A percentile compares a stretch with the other conserved stretches of the same genome.
Evolutionary conservation across 371 early-diverging fungal genomes (phyloP).

Genomic region (Rhizopus delemar): DNA sequence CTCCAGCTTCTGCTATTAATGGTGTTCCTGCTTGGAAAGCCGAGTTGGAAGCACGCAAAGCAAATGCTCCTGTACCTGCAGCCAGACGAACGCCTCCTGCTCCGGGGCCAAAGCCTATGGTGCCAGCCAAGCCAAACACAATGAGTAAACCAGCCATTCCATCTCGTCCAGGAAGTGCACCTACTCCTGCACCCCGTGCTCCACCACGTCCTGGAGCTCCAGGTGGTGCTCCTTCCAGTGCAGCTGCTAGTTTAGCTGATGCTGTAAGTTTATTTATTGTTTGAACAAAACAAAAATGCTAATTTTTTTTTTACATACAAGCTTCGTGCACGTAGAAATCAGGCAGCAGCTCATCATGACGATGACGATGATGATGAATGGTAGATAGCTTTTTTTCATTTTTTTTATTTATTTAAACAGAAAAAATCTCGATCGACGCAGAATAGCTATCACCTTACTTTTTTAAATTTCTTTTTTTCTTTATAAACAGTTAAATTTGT

Average conservation of each 20-base stretch:
- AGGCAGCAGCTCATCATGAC: slow-evolving; percentile 21
- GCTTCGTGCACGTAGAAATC: slow-evolving; percentile 34
- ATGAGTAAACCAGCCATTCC: slow-evolving; percentile 51
- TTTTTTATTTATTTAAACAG: not conserved
- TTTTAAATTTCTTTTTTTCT: not conserved
- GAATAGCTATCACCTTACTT: no score
- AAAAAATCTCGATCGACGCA: no score
- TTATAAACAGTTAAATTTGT: not conserved
- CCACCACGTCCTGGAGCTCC: slow-evolving; percentile 46
- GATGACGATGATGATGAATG: slow-evolving; percentile 26
- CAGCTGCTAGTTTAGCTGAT: slow-evolving; percentile 49
- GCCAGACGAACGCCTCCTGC: slow-evolving; percentile 51
- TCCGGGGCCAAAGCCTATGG: slow-evolving; percentile 49
- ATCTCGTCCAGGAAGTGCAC: slow-evolving; percentile 44
- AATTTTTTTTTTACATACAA: slow-evolving; percentile 4
- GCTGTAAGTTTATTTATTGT: slow-evolving; percentile 38
- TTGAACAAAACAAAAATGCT: not conserved
- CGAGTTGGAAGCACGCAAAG: slow-evolving; percentile 55
- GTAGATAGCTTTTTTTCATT: slow-evolving; percentile 2
- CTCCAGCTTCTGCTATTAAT: slow-evolving; percentile 5
- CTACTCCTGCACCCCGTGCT: slow-evolving; percentile 43
- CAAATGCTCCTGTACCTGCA: slow-evolving; percentile 50
- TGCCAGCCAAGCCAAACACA: slow-evolving; percentile 49
- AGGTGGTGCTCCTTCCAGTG: slow-evolving; percentile 35
- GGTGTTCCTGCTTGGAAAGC: slow-evolving; percentile 57